Conservation (phyloP, 139 green algal genomes). For the Volvox africanus region DNA sequence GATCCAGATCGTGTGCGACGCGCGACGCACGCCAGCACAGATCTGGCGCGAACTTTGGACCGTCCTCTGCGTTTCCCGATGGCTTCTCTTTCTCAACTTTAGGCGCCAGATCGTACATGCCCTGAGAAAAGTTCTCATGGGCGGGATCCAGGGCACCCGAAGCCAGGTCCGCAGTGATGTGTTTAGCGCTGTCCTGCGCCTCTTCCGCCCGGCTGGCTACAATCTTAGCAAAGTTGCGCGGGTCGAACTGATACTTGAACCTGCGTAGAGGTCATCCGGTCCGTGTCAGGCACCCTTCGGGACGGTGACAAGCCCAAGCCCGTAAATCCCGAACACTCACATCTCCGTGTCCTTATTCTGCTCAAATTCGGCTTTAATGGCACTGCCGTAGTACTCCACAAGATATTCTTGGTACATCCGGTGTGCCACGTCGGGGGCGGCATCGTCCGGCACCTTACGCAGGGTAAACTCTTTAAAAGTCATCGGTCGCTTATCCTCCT, state of each 20-base stretch:
- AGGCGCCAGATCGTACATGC: slow-evolving; percentile 54
- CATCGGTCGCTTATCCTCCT: slow-evolving; percentile 49
- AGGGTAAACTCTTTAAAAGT: slow-evolving; percentile 59
- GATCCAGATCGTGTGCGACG: slow-evolving; percentile 74
- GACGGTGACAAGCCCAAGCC: background rate
- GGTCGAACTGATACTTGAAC: slow-evolving; percentile 61
- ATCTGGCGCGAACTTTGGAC: slow-evolving; percentile 59
- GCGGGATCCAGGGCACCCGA: slow-evolving; percentile 56
- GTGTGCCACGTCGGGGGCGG: slow-evolving; percentile 74
- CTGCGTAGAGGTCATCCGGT: background rate
- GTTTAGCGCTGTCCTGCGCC: slow-evolving; percentile 48
- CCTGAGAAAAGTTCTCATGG: slow-evolving; percentile 67
- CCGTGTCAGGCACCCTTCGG: background rate
- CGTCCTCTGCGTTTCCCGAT: slow-evolving; percentile 8
- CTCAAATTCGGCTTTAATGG: slow-evolving; percentile 71
- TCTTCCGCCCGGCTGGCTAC: slow-evolving; percentile 63
- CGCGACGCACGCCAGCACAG: slow-evolving; percentile 66
- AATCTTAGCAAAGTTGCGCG: slow-evolving; percentile 53
- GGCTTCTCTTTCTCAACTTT: slow-evolving; percentile 37
- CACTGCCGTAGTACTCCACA: slow-evolving; percentile 75
- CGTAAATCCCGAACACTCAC: slow-evolving; percentile 44
- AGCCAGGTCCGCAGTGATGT: slow-evolving; percentile 62
- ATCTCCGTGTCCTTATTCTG: slow-evolving; percentile 57
- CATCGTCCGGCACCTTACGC: slow-evolving; percentile 62
- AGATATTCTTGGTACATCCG: slow-evolving; percentile 78